A percentile compares a stretch with the other conserved stretches of the same genome.
Evolutionary conservation across 2,329 filamentous ascomycete species (phyloP).

Genomic region (Xylaria sp.): DNA sequence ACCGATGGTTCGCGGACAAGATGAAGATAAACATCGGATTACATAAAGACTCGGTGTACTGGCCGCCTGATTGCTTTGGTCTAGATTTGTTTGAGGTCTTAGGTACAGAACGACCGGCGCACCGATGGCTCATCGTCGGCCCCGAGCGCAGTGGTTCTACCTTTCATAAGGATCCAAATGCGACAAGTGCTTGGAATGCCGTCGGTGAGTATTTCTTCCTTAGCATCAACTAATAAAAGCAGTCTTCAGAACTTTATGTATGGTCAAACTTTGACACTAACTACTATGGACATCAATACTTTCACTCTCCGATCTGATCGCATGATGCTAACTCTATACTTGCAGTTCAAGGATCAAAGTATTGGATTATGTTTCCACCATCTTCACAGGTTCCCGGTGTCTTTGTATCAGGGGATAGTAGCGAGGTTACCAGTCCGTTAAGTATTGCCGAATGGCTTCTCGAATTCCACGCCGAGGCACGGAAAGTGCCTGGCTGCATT

Average conservation of each 20-base stretch:
- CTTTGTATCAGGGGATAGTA: slow-evolving; percentile 85
- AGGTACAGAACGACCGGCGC: slow-evolving; percentile 78
- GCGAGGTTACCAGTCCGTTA: slow-evolving; percentile 90
- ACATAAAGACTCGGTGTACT: slow-evolving; percentile 65
- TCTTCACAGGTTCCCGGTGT: slow-evolving; percentile 82
- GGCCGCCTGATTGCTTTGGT: slow-evolving; percentile 83
- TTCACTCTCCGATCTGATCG: not conserved
- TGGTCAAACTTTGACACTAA: not conserved
- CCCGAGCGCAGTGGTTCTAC: slow-evolving; percentile 87
- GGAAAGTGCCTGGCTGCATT: slow-evolving; percentile 74
- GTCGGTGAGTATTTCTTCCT: slow-evolving; percentile 50
- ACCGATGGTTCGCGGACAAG: slow-evolving; percentile 84
- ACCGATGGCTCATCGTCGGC: slow-evolving; percentile 91
- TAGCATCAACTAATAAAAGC: too few species aligned
- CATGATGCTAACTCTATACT: slow-evolving; percentile 6
- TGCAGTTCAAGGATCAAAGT: slow-evolving; percentile 81
- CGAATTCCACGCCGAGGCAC: slow-evolving; percentile 84
- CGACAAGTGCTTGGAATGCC: slow-evolving; percentile 88
- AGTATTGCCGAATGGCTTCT: slow-evolving; percentile 98
- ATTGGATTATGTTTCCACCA: slow-evolving; percentile 98
- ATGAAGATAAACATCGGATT: slow-evolving; percentile 71
- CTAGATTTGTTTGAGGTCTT: slow-evolving; percentile 84
- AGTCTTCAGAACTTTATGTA: too few species aligned
- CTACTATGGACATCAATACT: not conserved
- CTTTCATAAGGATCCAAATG: slow-evolving; percentile 86